These are phyloP conservation scores for Penicillium longicatenatum DNA, from an alignment of 495 filamentous ascomycete genomes.

Conservation along the genomic window DNA sequence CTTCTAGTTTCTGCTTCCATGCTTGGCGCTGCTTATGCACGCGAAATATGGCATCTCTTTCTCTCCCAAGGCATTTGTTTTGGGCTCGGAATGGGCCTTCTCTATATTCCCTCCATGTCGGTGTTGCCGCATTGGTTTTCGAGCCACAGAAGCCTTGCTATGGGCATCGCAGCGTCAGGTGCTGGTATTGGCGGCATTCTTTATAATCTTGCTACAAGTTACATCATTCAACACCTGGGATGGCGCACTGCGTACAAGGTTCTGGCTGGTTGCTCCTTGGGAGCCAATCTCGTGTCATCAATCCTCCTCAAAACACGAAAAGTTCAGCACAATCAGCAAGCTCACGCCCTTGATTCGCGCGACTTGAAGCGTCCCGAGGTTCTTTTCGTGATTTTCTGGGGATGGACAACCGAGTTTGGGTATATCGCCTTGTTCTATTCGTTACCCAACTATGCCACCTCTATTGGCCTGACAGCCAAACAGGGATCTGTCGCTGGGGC, in stretches of 20 bases:
- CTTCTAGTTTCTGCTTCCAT: slow-evolving; percentile 38
- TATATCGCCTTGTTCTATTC: slow-evolving; percentile 75
- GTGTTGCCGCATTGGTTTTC: slow-evolving; percentile 57
- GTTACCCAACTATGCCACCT: slow-evolving; percentile 66
- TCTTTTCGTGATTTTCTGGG: slow-evolving; percentile 61
- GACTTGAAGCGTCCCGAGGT: slow-evolving; percentile 59
- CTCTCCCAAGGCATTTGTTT: slow-evolving; percentile 53
- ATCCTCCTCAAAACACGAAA: slow-evolving; percentile 66
- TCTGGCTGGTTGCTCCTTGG: slow-evolving; percentile 61
- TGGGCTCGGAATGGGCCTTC: slow-evolving; percentile 54
- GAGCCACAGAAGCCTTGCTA: slow-evolving; percentile 48
- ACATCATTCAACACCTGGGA: slow-evolving; percentile 33
- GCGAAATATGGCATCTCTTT: slow-evolving; percentile 52
- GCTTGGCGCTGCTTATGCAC: slow-evolving; percentile 50
- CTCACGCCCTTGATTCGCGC: slow-evolving; percentile 56
- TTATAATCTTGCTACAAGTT: slow-evolving; percentile 46
- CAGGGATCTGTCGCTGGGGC: slow-evolving; percentile 69
- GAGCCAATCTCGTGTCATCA: slow-evolving; percentile 58
- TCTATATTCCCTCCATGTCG: slow-evolving; percentile 47
- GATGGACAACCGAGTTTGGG: slow-evolving; percentile 65
- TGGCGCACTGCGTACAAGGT: slow-evolving; percentile 69
- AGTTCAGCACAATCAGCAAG: slow-evolving; percentile 51
- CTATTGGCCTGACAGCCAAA: slow-evolving; percentile 59
- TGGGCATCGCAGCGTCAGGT: slow-evolving; percentile 50
- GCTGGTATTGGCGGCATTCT: slow-evolving; percentile 54